Percentiles rank a stretch among this genome's conserved stretches.
These are phyloP conservation scores for Saitozyma podzolica DNA, from an alignment of 768 basidiomycete species.

Conservation along the genomic window DNA sequence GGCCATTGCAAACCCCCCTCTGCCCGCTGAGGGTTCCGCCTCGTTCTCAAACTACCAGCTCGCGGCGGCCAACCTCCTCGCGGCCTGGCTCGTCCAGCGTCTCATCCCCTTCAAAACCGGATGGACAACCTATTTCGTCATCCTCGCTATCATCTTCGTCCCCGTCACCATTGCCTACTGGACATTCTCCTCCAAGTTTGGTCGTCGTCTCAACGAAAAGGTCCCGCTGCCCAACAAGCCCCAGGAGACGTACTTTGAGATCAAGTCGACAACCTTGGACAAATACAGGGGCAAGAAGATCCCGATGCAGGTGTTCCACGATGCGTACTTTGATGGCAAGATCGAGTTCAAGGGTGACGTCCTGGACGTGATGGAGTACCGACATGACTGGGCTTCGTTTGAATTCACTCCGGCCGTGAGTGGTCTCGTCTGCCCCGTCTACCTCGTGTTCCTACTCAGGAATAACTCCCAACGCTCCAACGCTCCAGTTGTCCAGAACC, in stretches of 20 bases:
- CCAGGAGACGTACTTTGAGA: constrained; percentile 85
- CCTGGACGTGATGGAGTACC: constrained; percentile 85
- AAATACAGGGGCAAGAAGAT: constrained; percentile 87
- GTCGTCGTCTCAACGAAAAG: constrained; percentile 74
- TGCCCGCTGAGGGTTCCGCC: constrained; percentile 53
- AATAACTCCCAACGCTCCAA: neutral
- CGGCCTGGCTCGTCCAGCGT: constrained; percentile 82
- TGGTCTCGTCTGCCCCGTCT: neutral
- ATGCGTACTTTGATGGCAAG: constrained; percentile 95
- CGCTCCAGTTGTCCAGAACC: neutral
- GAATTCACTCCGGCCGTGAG: constrained; percentile 71
- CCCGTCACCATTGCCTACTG: constrained; percentile 86
- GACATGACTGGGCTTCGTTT: constrained; percentile 95
- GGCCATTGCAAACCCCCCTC: constrained; percentile 48
- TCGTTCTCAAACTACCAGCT: constrained; percentile 61
- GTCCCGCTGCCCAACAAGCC: constrained; percentile 78
- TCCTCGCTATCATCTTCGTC: constrained; percentile 69
- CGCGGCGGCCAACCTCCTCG: constrained; percentile 69
- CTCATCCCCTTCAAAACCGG: constrained; percentile 75
- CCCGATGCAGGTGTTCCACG: constrained; percentile 95
- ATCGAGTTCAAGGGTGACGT: constrained; percentile 98
- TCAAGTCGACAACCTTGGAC: constrained; percentile 80
- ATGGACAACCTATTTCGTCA: constrained; percentile 81
- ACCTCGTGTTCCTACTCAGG: neutral
- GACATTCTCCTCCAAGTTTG: constrained; percentile 79